Evolutionary conservation across 345 rosid genomes (phyloP).

Genomic region (rapeseed (Brassica napus)): Da-Ae NC_063444.1:3416501-3417000

Average conservation of each 20-base stretch:
- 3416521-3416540: constrained; percentile 78
- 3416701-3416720: constrained; percentile 29
- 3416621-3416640: constrained; percentile 54
- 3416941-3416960: neutral
- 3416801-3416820: neutral
- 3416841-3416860: constrained; percentile 9
- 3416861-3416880: neutral
- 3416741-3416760: constrained; percentile 76
- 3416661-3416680: neutral
- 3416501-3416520: constrained; percentile 43
- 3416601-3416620: constrained; percentile 70
- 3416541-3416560: constrained; percentile 84
- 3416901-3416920: constrained; percentile 6
- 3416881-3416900: constrained; percentile 7
- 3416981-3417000: constrained; percentile 50
- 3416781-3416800: constrained; percentile 13
- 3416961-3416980: neutral
- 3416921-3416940: neutral
- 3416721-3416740: constrained; percentile 79
- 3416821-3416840: constrained; percentile 12
- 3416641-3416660: constrained; percentile 9
- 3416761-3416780: constrained; percentile 46
- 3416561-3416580: constrained; percentile 76
- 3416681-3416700: constrained; percentile 3
- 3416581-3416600: constrained; percentile 86